These are phyloP conservation scores for Polychaeton citri DNA, from an alignment of 2,329 filamentous ascomycete genomes.

Conservation along the genomic window DNA sequence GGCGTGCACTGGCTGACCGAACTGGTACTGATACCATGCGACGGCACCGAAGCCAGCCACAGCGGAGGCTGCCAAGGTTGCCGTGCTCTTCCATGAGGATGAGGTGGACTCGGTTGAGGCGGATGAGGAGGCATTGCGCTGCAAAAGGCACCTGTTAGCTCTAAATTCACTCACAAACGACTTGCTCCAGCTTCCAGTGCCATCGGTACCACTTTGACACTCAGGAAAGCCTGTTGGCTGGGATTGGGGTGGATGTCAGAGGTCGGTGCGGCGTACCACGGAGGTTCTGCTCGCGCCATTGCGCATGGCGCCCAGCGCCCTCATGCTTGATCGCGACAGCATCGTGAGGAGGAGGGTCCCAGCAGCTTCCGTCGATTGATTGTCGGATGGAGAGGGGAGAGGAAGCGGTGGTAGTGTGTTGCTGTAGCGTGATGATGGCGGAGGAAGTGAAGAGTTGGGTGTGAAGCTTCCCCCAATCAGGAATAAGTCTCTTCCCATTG, in stretches of 20 bases:
- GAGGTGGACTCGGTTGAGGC: slow-evolving; percentile 54
- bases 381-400: background rate
- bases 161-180: too few species aligned
- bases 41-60: slow-evolving; percentile 76
- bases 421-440: background rate
- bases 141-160: slow-evolving; percentile 11
- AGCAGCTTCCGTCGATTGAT: background rate
- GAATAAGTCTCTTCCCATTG: too few species aligned
- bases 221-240: too few species aligned
- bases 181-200: too few species aligned
- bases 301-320: background rate
- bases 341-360: background rate
- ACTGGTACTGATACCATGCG: slow-evolving; percentile 96
- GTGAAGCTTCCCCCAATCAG: background rate
- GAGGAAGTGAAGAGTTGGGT: background rate
- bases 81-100: slow-evolving; percentile 70
- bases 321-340: background rate
- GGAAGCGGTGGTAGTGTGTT: background rate
- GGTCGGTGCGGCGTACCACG: background rate
- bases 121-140: slow-evolving; percentile 55
- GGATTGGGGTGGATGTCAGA: background rate
- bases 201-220: too few species aligned
- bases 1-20: slow-evolving; percentile 75
- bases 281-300: background rate
- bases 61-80: slow-evolving; percentile 76